Percentiles rank a stretch among this genome's conserved stretches.
These are phyloP conservation scores for Coleophoma eucalyptorum DNA, from an alignment of 2,329 filamentous ascomycete species.

Conservation along the genomic window DNA sequence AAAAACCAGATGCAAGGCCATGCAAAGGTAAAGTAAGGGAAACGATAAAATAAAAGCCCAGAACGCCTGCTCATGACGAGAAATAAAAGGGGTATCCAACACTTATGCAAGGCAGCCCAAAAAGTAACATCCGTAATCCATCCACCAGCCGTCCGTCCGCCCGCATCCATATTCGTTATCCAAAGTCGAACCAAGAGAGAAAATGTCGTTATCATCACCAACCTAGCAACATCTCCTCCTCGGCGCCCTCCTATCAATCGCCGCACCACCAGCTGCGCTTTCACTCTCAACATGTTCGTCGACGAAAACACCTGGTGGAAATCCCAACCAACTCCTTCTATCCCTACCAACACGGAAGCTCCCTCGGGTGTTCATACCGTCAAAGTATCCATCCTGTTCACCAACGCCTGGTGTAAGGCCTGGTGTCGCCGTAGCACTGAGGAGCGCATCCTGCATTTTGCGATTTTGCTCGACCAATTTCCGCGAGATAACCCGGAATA, in stretches of 20 bases:
- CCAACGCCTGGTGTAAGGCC: slow-evolving; percentile 29
- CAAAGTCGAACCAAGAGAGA: no score
- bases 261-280: slow-evolving; percentile 13
- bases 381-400: slow-evolving; percentile 34
- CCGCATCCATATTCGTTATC: background rate
- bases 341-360: slow-evolving; percentile 61
- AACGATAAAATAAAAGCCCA: background rate
- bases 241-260: slow-evolving; percentile 21
- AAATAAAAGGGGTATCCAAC: background rate
- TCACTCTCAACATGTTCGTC: slow-evolving; percentile 17
- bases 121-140: background rate
- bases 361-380: slow-evolving; percentile 43
- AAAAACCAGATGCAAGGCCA: no score
- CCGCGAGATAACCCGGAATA: slow-evolving; percentile 85
- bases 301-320: slow-evolving; percentile 42
- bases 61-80: background rate
- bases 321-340: slow-evolving; percentile 62
- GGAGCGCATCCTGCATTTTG: slow-evolving; percentile 44
- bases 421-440: slow-evolving; percentile 41
- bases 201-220: no score
- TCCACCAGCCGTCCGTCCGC: background rate
- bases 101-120: background rate
- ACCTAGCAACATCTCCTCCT: slow-evolving; percentile 24
- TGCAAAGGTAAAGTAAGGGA: no score
- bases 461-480: slow-evolving; percentile 75